phyloP scores from a whole-genome alignment of 805 yeast genomes.

The Suhomyces tanzawaensis region DNA sequence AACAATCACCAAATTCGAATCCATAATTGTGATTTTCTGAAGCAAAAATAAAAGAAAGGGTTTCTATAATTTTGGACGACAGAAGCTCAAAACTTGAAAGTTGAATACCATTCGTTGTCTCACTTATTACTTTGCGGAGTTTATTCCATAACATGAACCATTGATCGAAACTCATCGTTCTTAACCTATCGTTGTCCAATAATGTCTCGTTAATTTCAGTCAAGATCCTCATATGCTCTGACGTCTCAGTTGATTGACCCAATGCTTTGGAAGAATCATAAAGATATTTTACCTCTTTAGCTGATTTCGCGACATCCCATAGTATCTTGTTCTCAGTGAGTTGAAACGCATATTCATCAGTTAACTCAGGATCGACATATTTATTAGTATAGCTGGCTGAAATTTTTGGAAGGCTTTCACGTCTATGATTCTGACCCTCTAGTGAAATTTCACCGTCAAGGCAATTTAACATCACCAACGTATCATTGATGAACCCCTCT shows the following conservation, averaged over 20 bases:
- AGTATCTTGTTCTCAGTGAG: constrained; percentile 16
- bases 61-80: constrained; percentile 60
- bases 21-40: constrained; percentile 16
- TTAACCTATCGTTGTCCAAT: constrained; percentile 4
- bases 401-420: constrained; percentile 21
- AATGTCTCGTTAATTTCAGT: constrained; percentile 12
- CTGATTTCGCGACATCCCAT: constrained; percentile 13
- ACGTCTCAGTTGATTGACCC: constrained; percentile 9
- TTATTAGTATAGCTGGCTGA: constrained; percentile 20
- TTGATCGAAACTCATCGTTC: constrained; percentile 31
- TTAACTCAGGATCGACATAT: constrained; percentile 30
- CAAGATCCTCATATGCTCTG: constrained; percentile 18
- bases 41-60: constrained; percentile 37
- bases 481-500: constrained; percentile 69
- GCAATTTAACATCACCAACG: constrained; percentile 30
- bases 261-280: constrained; percentile 21
- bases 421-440: constrained; percentile 4
- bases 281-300: constrained; percentile 25
- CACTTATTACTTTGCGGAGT: constrained; percentile 17
- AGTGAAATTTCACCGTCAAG: constrained; percentile 13
- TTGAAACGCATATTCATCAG: constrained; percentile 23
- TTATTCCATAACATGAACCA: constrained; percentile 27
- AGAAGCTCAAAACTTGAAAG: constrained; percentile 76
- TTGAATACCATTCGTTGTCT: constrained; percentile 9
- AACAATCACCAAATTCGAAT: constrained; percentile 31